These are phyloP conservation scores for Trichoderma asperellum DNA, from an alignment of 2,329 filamentous ascomycete species.

Conservation along the genomic window DNA sequence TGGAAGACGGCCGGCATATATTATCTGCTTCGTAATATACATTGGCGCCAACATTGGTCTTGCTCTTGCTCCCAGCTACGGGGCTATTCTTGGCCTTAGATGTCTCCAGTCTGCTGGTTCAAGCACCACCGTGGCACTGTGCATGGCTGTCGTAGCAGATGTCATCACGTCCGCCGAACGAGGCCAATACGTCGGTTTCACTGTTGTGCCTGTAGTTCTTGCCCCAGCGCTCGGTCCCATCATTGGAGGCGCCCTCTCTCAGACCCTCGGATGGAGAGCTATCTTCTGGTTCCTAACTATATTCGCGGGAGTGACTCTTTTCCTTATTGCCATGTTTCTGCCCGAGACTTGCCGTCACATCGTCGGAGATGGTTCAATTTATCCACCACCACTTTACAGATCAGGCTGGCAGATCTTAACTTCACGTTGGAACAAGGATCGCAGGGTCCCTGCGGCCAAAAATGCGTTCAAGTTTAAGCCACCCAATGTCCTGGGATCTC, in stretches of 20 bases:
- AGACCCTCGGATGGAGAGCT: slow-evolving; percentile 61
- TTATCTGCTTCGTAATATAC: slow-evolving; percentile 57
- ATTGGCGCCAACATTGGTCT: slow-evolving; percentile 59
- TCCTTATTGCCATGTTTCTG: slow-evolving; percentile 53
- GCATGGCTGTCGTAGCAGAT: slow-evolving; percentile 64
- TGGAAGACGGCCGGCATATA: slow-evolving; percentile 58
- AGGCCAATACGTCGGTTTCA: slow-evolving; percentile 61
- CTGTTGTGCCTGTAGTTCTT: slow-evolving; percentile 53
- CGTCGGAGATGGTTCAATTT: slow-evolving; percentile 58
- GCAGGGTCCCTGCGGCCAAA: slow-evolving; percentile 29
- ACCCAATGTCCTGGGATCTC: slow-evolving; percentile 48
- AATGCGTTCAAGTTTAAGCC: slow-evolving; percentile 43
- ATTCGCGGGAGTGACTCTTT: slow-evolving; percentile 44
- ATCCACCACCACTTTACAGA: slow-evolving; percentile 45
- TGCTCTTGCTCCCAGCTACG: slow-evolving; percentile 53
- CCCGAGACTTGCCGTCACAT: slow-evolving; percentile 56
- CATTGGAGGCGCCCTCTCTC: slow-evolving; percentile 60
- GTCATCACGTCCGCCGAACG: slow-evolving; percentile 65
- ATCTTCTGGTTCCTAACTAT: slow-evolving; percentile 68
- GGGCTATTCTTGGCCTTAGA: slow-evolving; percentile 56
- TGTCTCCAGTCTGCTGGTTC: slow-evolving; percentile 62
- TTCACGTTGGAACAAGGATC: slow-evolving; percentile 31
- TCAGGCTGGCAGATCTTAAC: slow-evolving; percentile 41
- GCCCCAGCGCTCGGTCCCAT: slow-evolving; percentile 57
- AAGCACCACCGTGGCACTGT: slow-evolving; percentile 62